These are phyloP conservation scores for Spathaspora sp. DNA, from an alignment of 805 yeast genomes.

Conservation along the genomic window DNA sequence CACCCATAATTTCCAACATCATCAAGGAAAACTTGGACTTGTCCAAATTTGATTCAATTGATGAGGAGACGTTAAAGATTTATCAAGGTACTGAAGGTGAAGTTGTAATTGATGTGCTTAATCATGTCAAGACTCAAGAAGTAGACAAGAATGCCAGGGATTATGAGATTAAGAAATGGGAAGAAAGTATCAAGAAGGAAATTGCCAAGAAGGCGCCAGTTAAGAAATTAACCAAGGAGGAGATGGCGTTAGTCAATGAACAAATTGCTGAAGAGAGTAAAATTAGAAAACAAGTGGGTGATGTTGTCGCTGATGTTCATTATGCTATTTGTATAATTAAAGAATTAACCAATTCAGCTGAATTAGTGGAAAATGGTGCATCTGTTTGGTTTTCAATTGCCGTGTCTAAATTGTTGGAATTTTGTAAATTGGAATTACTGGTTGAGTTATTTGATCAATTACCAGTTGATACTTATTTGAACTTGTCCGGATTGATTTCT, in stretches of 20 bases:
- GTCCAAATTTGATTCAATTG: conserved; percentile 33
- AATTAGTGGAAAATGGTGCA: conserved; percentile 61
- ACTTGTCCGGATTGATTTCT: conserved; percentile 50
- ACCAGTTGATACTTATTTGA: conserved; percentile 50
- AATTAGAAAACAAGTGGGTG: conserved; percentile 47
- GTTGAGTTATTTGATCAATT: conserved; percentile 36
- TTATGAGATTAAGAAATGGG: conserved; percentile 87
- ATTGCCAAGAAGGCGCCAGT: conserved; percentile 47
- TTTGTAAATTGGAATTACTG: conserved; percentile 34
- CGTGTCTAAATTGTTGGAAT: conserved; percentile 43
- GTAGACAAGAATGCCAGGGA: conserved; percentile 74
- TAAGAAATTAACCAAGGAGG: conserved; percentile 66
- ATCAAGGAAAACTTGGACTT: conserved; percentile 43
- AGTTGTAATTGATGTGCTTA: conserved; percentile 62
- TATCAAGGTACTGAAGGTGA: conserved; percentile 71
- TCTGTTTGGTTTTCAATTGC: conserved; percentile 72
- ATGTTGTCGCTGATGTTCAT: conserved; percentile 30
- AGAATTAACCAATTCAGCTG: conserved; percentile 48
- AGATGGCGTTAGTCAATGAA: conserved; percentile 56
- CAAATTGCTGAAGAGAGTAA: conserved; percentile 61
- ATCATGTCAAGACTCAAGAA: conserved; percentile 35
- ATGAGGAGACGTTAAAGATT: conserved; percentile 52
- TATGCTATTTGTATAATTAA: conserved; percentile 53
- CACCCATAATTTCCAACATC: conserved; percentile 46
- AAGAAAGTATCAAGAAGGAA: conserved; percentile 74